Evolutionary conservation across 202 grass and related monocot species (phyloP), one percentile per base, ranked within the genome.

Genomic region (Schoenoplectus triqueter): DNA sequence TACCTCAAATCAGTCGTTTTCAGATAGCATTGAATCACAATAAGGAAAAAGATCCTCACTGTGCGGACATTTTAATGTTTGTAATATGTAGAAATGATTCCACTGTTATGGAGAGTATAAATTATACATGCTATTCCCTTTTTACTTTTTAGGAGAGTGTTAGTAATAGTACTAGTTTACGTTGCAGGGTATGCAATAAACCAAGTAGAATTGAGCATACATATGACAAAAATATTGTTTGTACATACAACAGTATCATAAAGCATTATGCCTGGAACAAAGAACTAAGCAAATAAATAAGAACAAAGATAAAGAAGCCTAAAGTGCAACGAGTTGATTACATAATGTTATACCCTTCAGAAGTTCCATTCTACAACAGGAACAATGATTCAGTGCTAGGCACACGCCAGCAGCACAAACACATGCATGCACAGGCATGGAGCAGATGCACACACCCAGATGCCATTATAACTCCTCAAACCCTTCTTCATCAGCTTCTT

Each of bases 401-500:
- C 31, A 31, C 31, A 31, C 31, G 31, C 31, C 31, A 31, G 31
- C 31, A 31, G 31, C 31, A 31, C 31, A 31, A 31, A 31, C 31
- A 31, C 31, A 31, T 31, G 31, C 10, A 75, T 17, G 49, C 13
- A 55, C 20, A 41, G 2, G 14, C 19, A 15, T 0, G 3, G 4
- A 78, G 51, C 52, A 59, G 66, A 45, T n/a, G 40, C 40, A 4
- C 40, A 46, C 6, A 60, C 21, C 59, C 20, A 15, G 14, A 60
- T 2, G 9, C 55, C 20, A 50, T 85, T 94, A 97, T 59, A 94
- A 54, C 87, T 97, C 95, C 69, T 97, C 95, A 61, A 97, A 97
- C 69, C 92, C 95, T 66, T 97, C 92, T 97, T 97, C 95, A 59
- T 94, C 90, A 0, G 86, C 91, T 80, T 94, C 92, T 8, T 90